These are phyloP conservation scores for Linnemannia schmuckeri DNA, from an alignment of 192 early-diverging fungal genomes.

Conservation along the genomic window DNA sequence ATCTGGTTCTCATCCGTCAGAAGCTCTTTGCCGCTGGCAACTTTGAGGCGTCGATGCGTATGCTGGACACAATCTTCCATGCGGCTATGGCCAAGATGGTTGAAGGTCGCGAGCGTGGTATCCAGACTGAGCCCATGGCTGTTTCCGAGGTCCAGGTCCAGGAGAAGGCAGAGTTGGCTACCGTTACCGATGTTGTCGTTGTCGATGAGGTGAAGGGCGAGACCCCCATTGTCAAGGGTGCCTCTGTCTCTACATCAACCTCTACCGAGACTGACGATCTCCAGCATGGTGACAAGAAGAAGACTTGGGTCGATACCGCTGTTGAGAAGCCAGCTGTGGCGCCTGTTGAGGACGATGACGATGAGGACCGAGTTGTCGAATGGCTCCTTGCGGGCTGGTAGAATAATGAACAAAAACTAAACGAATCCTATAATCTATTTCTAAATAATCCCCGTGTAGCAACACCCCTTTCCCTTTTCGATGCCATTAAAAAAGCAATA, in stretches of 20 bases:
- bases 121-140: constrained; percentile 36
- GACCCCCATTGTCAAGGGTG: neutral
- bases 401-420: constrained; percentile 10
- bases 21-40: constrained; percentile 55
- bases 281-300: constrained; percentile 27
- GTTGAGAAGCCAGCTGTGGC: neutral
- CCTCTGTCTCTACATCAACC: constrained; percentile 13
- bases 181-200: neutral
- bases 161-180: neutral
- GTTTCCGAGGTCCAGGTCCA: constrained; percentile 12
- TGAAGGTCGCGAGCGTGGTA: constrained; percentile 53
- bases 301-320: constrained; percentile 29
- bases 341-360: constrained; percentile 44
- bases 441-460: neutral
- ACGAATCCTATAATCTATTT: neutral
- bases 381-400: constrained; percentile 51
- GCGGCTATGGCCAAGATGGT: constrained; percentile 58
- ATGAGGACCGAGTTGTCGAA: constrained; percentile 54
- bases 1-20: constrained; percentile 53
- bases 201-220: neutral
- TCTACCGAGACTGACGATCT: neutral
- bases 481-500: neutral
- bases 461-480: neutral
- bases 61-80: constrained; percentile 56
- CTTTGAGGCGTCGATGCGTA: constrained; percentile 55